Base-by-base conservation (phyloP, 495 filamentous ascomycete species). In the Penicillium riverlandense region DNA sequence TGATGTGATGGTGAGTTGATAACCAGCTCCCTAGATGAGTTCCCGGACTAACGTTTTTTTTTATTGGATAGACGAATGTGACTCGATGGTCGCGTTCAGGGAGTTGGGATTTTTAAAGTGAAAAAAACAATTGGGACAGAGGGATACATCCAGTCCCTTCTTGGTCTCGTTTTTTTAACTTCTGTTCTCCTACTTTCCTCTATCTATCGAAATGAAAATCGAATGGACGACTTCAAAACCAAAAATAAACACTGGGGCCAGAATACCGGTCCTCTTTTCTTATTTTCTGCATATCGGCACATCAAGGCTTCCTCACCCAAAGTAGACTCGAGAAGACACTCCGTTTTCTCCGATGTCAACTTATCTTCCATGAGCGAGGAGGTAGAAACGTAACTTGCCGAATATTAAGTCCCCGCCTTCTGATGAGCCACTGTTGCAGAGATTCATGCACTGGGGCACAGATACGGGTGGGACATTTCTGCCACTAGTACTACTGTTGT, bases 391-490 rank as follows among this genome's bases (percentile, higher is more conserved):
- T 38, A 45, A 54, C 41, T 29, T 6, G 67, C 68, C 66, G 65
- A 59, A 71, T 39, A 71, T 70, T 40, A 55, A 55, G 48, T 34
- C 32, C 37, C 71, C 75, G 79, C 85, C 84, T 83, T 72, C 79
- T 84, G 88, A 91, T 87, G 88, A 91, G 88, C 88, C 80, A 80
- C 83, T 72, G 74, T 66, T 73, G 75, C 74, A 71, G 62, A 82
- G 87, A 70, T 69, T 64, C 44, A 73, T 78, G 74, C 76, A 72
- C 82, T 71, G 75, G 78, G 80, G 88, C 85, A 94, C 88, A 95
- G 88, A 95, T 95, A 95, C 88, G 84, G 88, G 86, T 76, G 80
- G 76, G 71, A 94, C 85, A 95, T 76, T 40, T 16, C 38, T 43
- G 44, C 43, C 22, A 22, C 22, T 22, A 22, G 22, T 4, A 22